A percentile compares a stretch with the other conserved stretches of the same genome.
phyloP scores from a whole-genome alignment of 345 rosid genomes.

The Salix arbutifolia region DNA sequence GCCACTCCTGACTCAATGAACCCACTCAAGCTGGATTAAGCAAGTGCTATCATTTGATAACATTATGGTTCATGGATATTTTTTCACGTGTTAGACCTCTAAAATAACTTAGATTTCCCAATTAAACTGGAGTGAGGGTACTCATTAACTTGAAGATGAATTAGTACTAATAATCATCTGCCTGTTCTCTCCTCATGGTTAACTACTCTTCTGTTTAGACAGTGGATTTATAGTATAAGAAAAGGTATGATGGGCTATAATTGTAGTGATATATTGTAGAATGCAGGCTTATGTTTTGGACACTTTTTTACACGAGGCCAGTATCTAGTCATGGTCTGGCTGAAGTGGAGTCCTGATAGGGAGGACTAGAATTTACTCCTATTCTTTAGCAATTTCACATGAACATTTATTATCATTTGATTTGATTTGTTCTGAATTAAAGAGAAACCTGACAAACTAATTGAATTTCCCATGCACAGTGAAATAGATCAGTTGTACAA shows the following conservation, averaged over 20 bases:
- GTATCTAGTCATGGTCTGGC: no score
- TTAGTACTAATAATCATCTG: not conserved
- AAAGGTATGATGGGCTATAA: not conserved
- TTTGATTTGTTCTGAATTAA: no score
- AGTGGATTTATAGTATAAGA: not conserved
- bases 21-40: no score
- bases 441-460: not conserved
- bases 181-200: not conserved
- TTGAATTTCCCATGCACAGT: constrained; percentile 36
- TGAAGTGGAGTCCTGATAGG: no score
- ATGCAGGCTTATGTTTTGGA: not conserved
- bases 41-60: no score
- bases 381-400: no score
- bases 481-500: constrained; percentile 89
- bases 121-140: no score
- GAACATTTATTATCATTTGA: no score
- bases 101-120: not conserved
- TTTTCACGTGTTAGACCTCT: not conserved
- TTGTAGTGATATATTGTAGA: not conserved
- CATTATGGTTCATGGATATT: not conserved
- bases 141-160: not conserved
- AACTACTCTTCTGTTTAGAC: not conserved
- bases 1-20: no score
- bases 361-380: no score
- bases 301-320: no score